These are phyloP conservation scores for Spathaspora hagerdaliae DNA, from an alignment of 805 yeast genomes.

Conservation along the genomic window DNA sequence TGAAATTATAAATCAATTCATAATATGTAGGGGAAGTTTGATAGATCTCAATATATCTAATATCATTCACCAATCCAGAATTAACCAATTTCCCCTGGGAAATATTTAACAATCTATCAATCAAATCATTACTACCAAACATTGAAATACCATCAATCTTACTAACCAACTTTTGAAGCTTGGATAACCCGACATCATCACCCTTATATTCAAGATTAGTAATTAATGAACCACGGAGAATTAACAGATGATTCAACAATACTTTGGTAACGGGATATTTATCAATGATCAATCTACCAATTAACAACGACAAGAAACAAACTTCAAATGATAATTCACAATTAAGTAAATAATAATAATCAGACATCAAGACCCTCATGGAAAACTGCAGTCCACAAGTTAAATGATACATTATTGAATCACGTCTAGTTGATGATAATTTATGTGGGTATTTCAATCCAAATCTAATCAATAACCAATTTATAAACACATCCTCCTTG, in stretches of 20 bases:
- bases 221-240: constrained; percentile 21
- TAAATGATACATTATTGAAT: constrained; percentile 13
- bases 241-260: constrained; percentile 21
- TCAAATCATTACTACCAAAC: constrained; percentile 23
- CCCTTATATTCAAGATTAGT: constrained; percentile 29
- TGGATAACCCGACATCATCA: constrained; percentile 15
- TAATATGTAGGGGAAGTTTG: constrained; percentile 18
- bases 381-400: neutral
- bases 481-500: constrained; percentile 6
- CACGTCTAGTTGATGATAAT: constrained; percentile 10
- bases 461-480: constrained; percentile 23
- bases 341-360: constrained; percentile 24
- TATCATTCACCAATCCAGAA: constrained; percentile 18
- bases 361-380: constrained; percentile 14
- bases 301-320: constrained; percentile 24
- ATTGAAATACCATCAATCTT: constrained; percentile 28
- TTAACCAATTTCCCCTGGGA: constrained; percentile 19
- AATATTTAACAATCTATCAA: constrained; percentile 26
- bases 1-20: constrained; percentile 29
- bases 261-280: constrained; percentile 16
- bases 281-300: constrained; percentile 22
- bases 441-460: constrained; percentile 27
- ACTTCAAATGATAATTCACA: constrained; percentile 32
- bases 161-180: constrained; percentile 22
- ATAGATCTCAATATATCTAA: constrained; percentile 28